These are phyloP conservation scores for Corinectria fuckeliana DNA, from an alignment of 2,329 filamentous ascomycete genomes.

Conservation along the genomic window DNA sequence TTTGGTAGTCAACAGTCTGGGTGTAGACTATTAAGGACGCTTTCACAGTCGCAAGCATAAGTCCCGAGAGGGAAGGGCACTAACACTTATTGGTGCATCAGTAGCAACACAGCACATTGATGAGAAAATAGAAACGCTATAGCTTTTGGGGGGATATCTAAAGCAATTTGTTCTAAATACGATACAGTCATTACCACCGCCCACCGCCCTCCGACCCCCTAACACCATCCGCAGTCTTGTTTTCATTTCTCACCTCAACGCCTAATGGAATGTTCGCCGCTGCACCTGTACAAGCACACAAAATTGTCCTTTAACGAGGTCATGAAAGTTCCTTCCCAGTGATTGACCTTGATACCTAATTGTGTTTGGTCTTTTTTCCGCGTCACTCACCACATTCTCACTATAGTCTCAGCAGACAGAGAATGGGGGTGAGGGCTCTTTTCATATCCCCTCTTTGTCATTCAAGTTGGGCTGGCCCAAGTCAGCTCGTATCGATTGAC, in stretches of 20 bases:
- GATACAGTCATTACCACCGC: conserved; percentile 11
- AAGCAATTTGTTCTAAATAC: conserved; percentile 1
- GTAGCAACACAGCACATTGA: not conserved
- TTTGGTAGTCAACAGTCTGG: not conserved
- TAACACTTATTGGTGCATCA: too few relatives aligned
- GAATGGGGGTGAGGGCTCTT: not conserved
- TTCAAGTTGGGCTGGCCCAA: not conserved
- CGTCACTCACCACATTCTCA: not conserved
- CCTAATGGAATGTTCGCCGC: conserved; percentile 10
- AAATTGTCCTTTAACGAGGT: not conserved
- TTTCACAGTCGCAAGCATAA: not conserved
- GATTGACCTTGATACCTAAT: not conserved
- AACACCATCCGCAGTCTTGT: not conserved
- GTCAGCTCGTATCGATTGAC: not conserved
- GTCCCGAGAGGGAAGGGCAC: too few relatives aligned
- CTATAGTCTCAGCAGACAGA: not conserved
- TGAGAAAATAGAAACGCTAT: not conserved
- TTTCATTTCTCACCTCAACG: conserved; percentile 14
- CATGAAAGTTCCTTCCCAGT: not conserved
- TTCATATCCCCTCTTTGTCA: not conserved
- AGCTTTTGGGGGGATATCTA: conserved; percentile 10
- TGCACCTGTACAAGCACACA: conserved; percentile 4
- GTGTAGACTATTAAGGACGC: not conserved
- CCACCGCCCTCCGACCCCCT: not conserved
- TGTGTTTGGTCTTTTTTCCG: not conserved